phyloP scores from a whole-genome alignment of 2,329 filamentous ascomycete genomes.

The Ceratocystis destructans region DNA sequence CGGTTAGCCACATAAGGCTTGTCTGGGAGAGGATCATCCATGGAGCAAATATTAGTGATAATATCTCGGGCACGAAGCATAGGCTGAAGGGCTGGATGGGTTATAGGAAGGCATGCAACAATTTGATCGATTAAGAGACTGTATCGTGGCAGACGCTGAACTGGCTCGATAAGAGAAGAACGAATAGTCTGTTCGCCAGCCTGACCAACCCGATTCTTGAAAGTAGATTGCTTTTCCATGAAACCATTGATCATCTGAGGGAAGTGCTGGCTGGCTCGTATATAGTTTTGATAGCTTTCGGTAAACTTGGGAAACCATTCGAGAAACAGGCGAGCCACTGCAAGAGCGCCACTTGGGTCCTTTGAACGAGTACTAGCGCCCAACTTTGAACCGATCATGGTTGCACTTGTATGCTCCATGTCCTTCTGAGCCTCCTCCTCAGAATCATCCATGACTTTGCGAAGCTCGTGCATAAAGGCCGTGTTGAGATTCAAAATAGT shows the following conservation, averaged over 20 bases:
- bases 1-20: slow-evolving; percentile 62
- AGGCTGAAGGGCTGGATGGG: slow-evolving; percentile 68
- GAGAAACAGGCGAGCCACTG: slow-evolving; percentile 66
- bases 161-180: slow-evolving; percentile 87
- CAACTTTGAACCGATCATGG: slow-evolving; percentile 31
- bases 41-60: slow-evolving; percentile 89
- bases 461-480: slow-evolving; percentile 63
- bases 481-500: slow-evolving; percentile 71
- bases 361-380: slow-evolving; percentile 36
- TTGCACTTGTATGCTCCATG: slow-evolving; percentile 45
- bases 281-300: slow-evolving; percentile 84
- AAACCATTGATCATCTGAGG: slow-evolving; percentile 67
- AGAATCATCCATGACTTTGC: slow-evolving; percentile 63
- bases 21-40: slow-evolving; percentile 58
- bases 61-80: slow-evolving; percentile 85
- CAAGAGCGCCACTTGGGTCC: slow-evolving; percentile 64
- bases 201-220: slow-evolving; percentile 64
- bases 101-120: slow-evolving; percentile 66
- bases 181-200: slow-evolving; percentile 82
- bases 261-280: slow-evolving; percentile 77
- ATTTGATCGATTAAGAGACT: slow-evolving; percentile 96
- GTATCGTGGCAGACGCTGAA: slow-evolving; percentile 86
- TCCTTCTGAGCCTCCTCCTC: slow-evolving; percentile 68
- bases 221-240: slow-evolving; percentile 67
- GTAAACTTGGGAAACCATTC: slow-evolving; percentile 92